Evolutionary conservation across 768 basidiomycete genomes (phyloP), one percentile per base, ranked within the genome.

Genomic region (Mycena metata): DNA sequence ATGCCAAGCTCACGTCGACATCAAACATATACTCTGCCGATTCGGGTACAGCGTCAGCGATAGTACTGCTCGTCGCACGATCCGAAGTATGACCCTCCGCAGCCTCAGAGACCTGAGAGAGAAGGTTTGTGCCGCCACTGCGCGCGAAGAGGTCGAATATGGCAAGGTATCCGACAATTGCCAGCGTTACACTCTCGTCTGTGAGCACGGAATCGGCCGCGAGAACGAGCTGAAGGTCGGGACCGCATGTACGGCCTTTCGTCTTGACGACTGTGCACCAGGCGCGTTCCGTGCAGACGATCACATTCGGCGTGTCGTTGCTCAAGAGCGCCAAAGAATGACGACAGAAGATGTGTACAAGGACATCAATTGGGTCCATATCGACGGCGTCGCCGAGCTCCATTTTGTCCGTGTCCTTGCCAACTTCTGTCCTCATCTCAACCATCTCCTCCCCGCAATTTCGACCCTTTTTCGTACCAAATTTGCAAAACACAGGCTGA

Each of bases 251-350:
- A 60, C 59, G 11, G 33, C 47, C 2, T 35, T 50, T 33, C 21
- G 11, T 7, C 49, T 23, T n/a, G 13, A 23, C 13, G 26, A 49
- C 16, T 35, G n/a, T 36, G 36, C 12, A 6, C 36, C 36, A 6
- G 36, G 36, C 36, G 36, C 36, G 12, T 36, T 36, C 36, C 46
- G 5, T 33, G 16, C 58, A 7, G 8, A 60, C 3, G 59, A 60
- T 24, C 59, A 50, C 49, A 17, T 60, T 1, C 33, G 1, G 2
- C 46, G 59, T 3, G 19, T 49, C 3, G 17, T 47, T 6, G 24
- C 35, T 12, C 33, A 60, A 39, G 47, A 60, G 23, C 58, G 30
- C 17, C 58, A 60, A 42, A 46, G 15, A 7, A 59, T 59, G 57
- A 59, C 58, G 4, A 11, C n/a, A 3, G 33, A 60, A 21, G 49